Base-by-base conservation (phyloP, 2,329 filamentous ascomycete species). In the Diaporthe vexans region DNA sequence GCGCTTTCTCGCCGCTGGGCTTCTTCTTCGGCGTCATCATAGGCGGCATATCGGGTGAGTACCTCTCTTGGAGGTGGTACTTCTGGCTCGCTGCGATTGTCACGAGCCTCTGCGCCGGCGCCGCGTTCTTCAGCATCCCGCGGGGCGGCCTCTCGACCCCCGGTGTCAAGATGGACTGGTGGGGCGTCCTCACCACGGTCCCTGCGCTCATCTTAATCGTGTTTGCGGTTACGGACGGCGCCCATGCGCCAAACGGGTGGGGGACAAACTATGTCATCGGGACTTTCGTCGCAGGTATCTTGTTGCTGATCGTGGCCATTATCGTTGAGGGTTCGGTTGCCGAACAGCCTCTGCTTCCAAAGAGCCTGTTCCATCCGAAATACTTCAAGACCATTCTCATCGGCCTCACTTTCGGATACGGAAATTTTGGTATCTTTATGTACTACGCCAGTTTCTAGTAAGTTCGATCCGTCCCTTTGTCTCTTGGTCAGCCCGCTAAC, bases 281-380 rank as follows among this genome's bases (percentile, higher is more conserved):
- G 13, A 90, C 91, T 0, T 88, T 96, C 61, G 83, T 91, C 4
- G 52, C 93, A 1, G 94, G 94, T 0, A 83, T 88, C 8, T 73
- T 94, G 0, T 82, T 93, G 10, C 84, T 97, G 1, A 83, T 82
- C 1, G 83, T 84, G 0, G 91, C 93, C 15, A 85, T 92, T 9
- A 95, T 94, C 75, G 86, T 95, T 4, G 93, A 97, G 83, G 91
- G 91, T 0, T 94, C 91, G 90, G 87, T 94, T 0, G 90, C 93
- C 0, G 80, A 87, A 21, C 87, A 92, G 69, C 94, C 94, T 0
- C 84, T 97, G 0, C 84, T 97, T 0, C 94, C 94, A 0, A 85
- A 87, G 0, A 92, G 92, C 26, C 82, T 96, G 33, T 95, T 97
- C 83, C 84, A 85, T 26, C 89, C 93, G 5, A 92, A 91, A 75